Evolutionary conservation across 2,329 filamentous ascomycete genomes (phyloP).

Genomic region (Xylariomycetidae sp.): DNA sequence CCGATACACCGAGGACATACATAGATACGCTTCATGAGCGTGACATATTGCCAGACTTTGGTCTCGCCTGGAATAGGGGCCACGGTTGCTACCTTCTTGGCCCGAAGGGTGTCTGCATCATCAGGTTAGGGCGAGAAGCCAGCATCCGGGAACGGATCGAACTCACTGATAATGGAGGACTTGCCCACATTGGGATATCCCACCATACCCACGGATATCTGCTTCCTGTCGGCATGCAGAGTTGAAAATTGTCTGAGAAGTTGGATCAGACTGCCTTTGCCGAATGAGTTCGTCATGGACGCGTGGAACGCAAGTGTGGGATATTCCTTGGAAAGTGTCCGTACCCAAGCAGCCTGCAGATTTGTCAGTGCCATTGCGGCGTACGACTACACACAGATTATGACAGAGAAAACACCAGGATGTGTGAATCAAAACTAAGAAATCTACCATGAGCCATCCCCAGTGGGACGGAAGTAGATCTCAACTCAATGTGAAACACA

Average conservation of each 20-base stretch:
- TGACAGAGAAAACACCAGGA: conserved; percentile 34
- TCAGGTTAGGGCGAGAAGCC: neutral
- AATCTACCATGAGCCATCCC: conserved; percentile 65
- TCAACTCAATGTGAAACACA: conserved; percentile 98
- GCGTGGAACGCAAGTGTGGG: conserved; percentile 94
- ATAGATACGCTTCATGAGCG: conserved; percentile 86
- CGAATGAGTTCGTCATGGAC: conserved; percentile 91
- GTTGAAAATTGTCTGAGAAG: conserved; percentile 89
- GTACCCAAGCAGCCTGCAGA: conserved; percentile 93
- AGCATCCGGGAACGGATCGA: neutral
- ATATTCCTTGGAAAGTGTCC: conserved; percentile 80
- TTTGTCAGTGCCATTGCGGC: no score
- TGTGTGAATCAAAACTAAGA: conserved; percentile 99
- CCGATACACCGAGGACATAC: no score
- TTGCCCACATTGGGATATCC: conserved; percentile 91
- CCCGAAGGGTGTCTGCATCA: conserved; percentile 67
- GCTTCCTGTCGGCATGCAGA: conserved; percentile 84
- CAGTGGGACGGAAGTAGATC: conserved; percentile 61
- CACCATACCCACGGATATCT: conserved; percentile 88
- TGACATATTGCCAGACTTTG: conserved; percentile 98
- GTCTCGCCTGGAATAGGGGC: conserved; percentile 96
- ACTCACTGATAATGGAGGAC: conserved; percentile 77
- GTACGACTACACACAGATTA: conserved; percentile 24
- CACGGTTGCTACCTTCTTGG: conserved; percentile 90
- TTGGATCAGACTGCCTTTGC: conserved; percentile 89